Evolutionary conservation across 345 rosid species (phyloP), one percentile per base, ranked within the genome.

Genomic region (Litchi chinensis): DNA sequence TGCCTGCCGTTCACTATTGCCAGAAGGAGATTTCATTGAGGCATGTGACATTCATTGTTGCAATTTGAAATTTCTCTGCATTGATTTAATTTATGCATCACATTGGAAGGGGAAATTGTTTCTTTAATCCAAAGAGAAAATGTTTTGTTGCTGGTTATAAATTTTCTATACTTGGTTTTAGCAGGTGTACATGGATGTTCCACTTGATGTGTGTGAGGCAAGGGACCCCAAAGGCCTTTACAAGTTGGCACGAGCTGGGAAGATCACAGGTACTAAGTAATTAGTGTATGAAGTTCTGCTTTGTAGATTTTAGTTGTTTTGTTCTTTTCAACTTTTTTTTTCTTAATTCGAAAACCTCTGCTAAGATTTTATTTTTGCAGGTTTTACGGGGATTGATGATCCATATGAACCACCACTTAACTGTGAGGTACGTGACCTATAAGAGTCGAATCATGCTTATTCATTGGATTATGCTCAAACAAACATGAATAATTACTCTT

Each of bases 211-310:
- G 79, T 93, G 97, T 39, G 98, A 93, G 86, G 88, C 87, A 5
- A 92, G 97, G 77, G 97, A 93, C 79, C 93, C 98, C 5, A 93
- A 93, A 87, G 97, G 97, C 77, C 83, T 93, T 5, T 93, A 93
- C 90, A 92, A 91, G 88, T 93, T 93, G 76, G 98, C 97, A 54
- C 89, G 98, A 65, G 92, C 97, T 0, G 98, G 98, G 79, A 93
- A 91, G 82, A 90, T 93, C 78, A 92, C 89, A 87, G 93, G 98
- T 90, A 85, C 44, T 3, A 68, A 41, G 64, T 65, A 16, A 72
- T 75, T 80, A 15, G 56, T 70, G 77, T 65, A 54, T 74, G 11
- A 76, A 28, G 16, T 71, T 41, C n/a, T 59, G 62, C 43, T 54
- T 26, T 63, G 9, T 52, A 57, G 6, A 43, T 59, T 21, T 26